A percentile compares a stretch with the other conserved stretches of the same genome.
Conservation (phyloP, 768 basidiomycete genomes). For the Hypsizygus marmoreus region DNA sequence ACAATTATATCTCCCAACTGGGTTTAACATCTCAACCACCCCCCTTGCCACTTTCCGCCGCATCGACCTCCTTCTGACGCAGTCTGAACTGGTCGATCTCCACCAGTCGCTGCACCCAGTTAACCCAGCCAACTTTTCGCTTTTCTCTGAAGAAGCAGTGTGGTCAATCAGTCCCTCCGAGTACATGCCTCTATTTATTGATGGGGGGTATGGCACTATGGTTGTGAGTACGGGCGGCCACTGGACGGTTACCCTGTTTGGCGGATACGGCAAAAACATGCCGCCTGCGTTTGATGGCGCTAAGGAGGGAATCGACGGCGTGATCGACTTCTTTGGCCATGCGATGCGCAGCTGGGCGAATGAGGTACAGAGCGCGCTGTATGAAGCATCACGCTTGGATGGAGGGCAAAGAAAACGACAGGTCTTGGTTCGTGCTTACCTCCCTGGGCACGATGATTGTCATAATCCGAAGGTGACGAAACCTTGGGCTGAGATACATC, state of each 20-base stretch:
- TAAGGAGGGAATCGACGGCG: constrained; percentile 51
- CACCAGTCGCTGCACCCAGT: constrained; percentile 39
- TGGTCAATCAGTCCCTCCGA: constrained; percentile 57
- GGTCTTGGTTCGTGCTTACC: constrained; percentile 60
- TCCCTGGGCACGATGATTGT: constrained; percentile 69
- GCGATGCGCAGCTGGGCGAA: constrained; percentile 59
- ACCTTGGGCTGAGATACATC: constrained; percentile 49
- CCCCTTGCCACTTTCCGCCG: constrained; percentile 69
- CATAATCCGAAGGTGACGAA: constrained; percentile 43
- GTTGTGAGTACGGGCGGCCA: constrained; percentile 68
- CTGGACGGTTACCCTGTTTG: constrained; percentile 64
- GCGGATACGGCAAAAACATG: constrained; percentile 23
- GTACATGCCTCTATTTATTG: constrained; percentile 53
- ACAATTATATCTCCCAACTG: constrained; percentile 38
- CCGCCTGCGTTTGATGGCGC: constrained; percentile 18
- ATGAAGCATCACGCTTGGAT: constrained; percentile 29
- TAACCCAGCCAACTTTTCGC: constrained; percentile 28
- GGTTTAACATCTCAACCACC: constrained; percentile 57
- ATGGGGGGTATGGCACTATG: constrained; percentile 60
- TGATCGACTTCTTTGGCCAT: constrained; percentile 59
- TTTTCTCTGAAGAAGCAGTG: constrained; percentile 57
- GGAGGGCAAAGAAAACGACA: constrained; percentile 31
- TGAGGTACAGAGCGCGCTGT: constrained; percentile 47
- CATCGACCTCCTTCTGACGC: constrained; percentile 57
- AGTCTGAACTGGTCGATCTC: constrained; percentile 47